Conservation (phyloP, 2,329 filamentous ascomycete species). For the Tolypocladium sp. region DNA sequence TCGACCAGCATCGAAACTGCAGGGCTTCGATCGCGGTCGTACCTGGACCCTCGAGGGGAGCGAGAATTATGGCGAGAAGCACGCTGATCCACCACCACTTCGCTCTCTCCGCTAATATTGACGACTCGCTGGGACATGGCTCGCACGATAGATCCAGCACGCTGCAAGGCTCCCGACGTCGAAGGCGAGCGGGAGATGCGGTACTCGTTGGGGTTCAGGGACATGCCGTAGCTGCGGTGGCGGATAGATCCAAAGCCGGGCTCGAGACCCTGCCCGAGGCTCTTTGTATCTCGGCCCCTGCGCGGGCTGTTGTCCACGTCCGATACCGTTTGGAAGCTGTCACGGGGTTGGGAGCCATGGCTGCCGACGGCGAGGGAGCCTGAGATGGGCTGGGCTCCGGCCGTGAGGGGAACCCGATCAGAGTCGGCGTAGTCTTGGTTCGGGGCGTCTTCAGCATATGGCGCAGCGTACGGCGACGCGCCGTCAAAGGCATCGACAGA, state of each 20-base stretch:
- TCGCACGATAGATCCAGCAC: conserved; percentile 67
- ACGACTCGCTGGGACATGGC: conserved; percentile 96
- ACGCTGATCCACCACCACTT: conserved; percentile 66
- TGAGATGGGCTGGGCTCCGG: conserved; percentile 45
- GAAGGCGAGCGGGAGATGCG: conserved; percentile 54
- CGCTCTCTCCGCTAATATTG: conserved; percentile 89
- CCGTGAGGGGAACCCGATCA: conserved; percentile 48
- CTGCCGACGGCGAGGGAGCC: conserved; percentile 34
- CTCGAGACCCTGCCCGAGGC: conserved; percentile 45
- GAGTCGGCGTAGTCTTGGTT: conserved; percentile 39
- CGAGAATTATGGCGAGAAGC: conserved; percentile 52
- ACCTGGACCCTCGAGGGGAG: conserved; percentile 38
- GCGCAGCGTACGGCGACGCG: conserved; percentile 21
- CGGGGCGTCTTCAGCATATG: conserved; percentile 23
- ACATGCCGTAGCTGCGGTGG: conserved; percentile 48
- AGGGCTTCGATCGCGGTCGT: conserved; percentile 14
- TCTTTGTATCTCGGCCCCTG: conserved; percentile 43
- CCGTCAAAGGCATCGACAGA: conserved; percentile 19
- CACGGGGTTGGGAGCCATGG: conserved; percentile 31
- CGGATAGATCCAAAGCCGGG: conserved; percentile 40
- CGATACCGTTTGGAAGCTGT: conserved; percentile 50
- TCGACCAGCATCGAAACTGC: conserved; percentile 29
- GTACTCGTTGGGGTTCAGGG: conserved; percentile 40
- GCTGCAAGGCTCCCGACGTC: conserved; percentile 53
- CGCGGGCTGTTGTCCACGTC: conserved; percentile 47